Percentiles rank a stretch among this genome's conserved stretches.
phyloP scores from a whole-genome alignment of 2,329 filamentous ascomycete genomes.

The Triangularia setosa region DNA sequence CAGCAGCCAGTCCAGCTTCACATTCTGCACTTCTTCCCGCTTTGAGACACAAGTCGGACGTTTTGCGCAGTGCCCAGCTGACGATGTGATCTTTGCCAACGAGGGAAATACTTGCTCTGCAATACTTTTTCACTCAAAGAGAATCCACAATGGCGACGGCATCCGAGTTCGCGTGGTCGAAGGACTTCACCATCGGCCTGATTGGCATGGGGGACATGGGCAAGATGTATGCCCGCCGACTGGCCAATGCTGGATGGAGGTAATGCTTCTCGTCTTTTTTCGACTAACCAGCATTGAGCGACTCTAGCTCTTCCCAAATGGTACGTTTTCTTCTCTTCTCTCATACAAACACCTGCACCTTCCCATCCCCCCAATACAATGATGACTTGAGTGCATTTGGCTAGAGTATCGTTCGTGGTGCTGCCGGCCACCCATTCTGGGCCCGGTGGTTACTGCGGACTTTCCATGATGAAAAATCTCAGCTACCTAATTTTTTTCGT shows the following conservation, averaged over 20 bases:
- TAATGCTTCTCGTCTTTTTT: conserved; percentile 45
- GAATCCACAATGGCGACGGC: conserved; percentile 24
- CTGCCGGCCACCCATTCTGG: conserved; percentile 72
- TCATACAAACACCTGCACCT: conserved; percentile 33
- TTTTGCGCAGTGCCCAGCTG: background rate
- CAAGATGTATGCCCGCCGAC: conserved; percentile 89
- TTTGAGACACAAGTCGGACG: conserved; percentile 4
- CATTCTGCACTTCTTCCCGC: background rate
- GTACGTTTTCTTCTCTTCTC: conserved; percentile 22
- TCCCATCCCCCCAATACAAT: conserved; percentile 46
- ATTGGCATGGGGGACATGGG: conserved; percentile 99
- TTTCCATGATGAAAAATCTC: conserved; percentile 98
- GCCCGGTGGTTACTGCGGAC: conserved; percentile 52
- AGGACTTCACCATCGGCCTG: conserved; percentile 77
- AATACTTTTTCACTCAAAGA: background rate
- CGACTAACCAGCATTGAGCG: conserved; percentile 10
- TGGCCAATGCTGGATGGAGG: conserved; percentile 95
- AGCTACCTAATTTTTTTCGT: conserved; percentile 90
- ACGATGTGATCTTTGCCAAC: conserved; percentile 24
- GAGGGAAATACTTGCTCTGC: conserved; percentile 2
- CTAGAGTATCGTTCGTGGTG: conserved; percentile 83
- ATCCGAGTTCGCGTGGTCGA: conserved; percentile 46
- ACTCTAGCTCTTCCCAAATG: conserved; percentile 12
- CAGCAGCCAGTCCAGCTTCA: background rate
- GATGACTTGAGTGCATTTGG: conserved; percentile 99